A percentile compares a stretch with the other conserved stretches of the same genome.
Conservation (phyloP, 208 protist genomes). For the Acanthamoeba lenticulata region DNA sequence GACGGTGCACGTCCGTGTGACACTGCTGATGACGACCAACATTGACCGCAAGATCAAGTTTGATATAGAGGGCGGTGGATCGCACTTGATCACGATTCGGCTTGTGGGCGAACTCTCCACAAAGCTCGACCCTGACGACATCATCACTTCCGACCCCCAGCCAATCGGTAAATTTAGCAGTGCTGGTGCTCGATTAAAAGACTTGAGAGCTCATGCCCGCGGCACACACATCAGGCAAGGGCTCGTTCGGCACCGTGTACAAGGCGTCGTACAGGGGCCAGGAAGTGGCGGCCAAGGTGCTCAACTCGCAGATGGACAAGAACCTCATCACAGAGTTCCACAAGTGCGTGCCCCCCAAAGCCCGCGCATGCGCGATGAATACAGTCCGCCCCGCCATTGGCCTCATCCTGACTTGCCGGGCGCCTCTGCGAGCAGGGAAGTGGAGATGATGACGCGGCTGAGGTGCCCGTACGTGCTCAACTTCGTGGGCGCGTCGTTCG, state of each 20-base stretch:
- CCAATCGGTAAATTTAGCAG: conserved; percentile 52
- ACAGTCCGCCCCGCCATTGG: not conserved
- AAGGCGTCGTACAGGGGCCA: conserved; percentile 24
- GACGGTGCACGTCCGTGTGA: conserved; percentile 11
- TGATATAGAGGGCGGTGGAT: conserved; percentile 25
- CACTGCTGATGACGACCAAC: conserved; percentile 24
- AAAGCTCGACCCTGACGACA: conserved; percentile 61
- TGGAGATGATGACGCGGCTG: conserved; percentile 49
- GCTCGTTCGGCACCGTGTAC: conserved; percentile 55
- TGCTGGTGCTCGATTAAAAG: not conserved
- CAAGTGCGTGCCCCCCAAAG: not conserved
- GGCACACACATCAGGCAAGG: not conserved
- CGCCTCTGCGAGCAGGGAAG: not conserved
- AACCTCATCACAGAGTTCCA: not conserved
- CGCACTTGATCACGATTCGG: conserved; percentile 20
- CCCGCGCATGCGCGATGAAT: not conserved
- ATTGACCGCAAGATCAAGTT: conserved; percentile 34
- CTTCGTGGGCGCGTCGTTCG: conserved; percentile 46
- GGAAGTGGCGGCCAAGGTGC: conserved; percentile 50
- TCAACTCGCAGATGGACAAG: conserved; percentile 6
- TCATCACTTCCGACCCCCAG: conserved; percentile 40
- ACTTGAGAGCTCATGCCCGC: not conserved
- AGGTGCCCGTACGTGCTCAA: conserved; percentile 34
- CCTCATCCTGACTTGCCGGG: no score
- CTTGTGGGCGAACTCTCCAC: conserved; percentile 13